Evolutionary conservation across 2,329 filamentous ascomycete genomes (phyloP).

Genomic region (Arthroderma uncinatum): DNA sequence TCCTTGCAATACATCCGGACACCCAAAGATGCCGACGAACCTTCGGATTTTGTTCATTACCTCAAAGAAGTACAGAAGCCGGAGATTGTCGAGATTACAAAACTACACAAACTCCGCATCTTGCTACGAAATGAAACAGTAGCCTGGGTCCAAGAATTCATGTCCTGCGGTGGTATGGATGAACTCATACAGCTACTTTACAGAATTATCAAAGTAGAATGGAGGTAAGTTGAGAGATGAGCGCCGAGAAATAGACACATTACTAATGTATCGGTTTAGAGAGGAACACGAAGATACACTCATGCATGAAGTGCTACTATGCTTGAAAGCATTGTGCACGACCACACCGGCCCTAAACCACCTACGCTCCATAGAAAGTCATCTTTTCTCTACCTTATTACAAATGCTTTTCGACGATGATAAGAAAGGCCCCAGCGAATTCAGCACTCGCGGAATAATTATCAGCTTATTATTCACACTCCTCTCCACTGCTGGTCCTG

Average conservation of each 20-base stretch:
- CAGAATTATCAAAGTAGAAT: conserved; percentile 90
- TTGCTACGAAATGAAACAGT: conserved; percentile 90
- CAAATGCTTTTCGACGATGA: conserved; percentile 94
- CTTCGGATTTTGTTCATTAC: conserved; percentile 77
- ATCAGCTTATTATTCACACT: conserved; percentile 83
- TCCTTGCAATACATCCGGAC: conserved; percentile 21
- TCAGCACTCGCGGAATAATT: conserved; percentile 82
- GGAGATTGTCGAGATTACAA: conserved; percentile 79
- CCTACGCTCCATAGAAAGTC: conserved; percentile 64
- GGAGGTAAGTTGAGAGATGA: conserved; percentile 55
- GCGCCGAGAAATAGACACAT: not conserved
- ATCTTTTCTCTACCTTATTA: conserved; percentile 75
- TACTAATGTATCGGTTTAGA: conserved; percentile 35
- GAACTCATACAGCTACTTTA: conserved; percentile 79
- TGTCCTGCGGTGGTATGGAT: conserved; percentile 79
- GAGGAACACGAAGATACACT: conserved; percentile 94
- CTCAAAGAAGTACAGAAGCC: conserved; percentile 70
- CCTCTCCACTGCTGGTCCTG: conserved; percentile 54
- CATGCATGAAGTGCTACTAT: conserved; percentile 82
- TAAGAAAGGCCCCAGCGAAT: conserved; percentile 94
- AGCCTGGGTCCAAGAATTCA: conserved; percentile 87
- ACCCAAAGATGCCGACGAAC: conserved; percentile 61
- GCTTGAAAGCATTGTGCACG: conserved; percentile 87
- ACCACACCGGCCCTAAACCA: conserved; percentile 76
- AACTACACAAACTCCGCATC: conserved; percentile 82